Percentiles rank a stretch among this genome's conserved stretches.
These are phyloP conservation scores for Vanderwaltozyma polyspora DNA, from an alignment of 805 yeast genomes.

Conservation along the genomic window DNA sequence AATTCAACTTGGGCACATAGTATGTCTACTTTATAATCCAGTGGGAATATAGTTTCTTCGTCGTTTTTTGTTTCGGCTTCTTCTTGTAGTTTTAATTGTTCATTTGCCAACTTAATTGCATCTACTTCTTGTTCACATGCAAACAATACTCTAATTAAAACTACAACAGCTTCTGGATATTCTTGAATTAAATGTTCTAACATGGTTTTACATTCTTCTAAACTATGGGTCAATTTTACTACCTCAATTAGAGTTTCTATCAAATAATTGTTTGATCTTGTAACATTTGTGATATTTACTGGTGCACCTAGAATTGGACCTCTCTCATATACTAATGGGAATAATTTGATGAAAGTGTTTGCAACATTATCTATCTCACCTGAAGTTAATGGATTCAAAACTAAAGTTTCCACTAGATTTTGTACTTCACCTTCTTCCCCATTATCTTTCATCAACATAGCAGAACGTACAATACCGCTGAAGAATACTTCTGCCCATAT, in stretches of 20 bases:
- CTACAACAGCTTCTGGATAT: constrained; percentile 20
- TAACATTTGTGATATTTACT: constrained; percentile 19
- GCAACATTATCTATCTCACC: constrained; percentile 25
- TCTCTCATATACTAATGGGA: constrained; percentile 24
- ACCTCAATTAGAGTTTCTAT: constrained; percentile 24
- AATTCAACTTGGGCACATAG: constrained; percentile 23
- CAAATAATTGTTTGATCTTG: constrained; percentile 26
- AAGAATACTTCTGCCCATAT: constrained; percentile 45
- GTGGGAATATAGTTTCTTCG: no score
- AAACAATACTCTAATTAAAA: constrained; percentile 25
- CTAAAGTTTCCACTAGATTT: constrained; percentile 72
- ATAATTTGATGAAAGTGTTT: constrained; percentile 22
- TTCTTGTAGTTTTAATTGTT: constrained; percentile 16
- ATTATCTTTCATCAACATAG: constrained; percentile 31
- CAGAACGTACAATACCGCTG: constrained; percentile 61
- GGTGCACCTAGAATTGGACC: constrained; percentile 26
- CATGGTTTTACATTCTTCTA: constrained; percentile 18
- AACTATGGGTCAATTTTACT: constrained; percentile 21
- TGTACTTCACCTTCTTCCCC: constrained; percentile 61
- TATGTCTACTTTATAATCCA: constrained; percentile 22
- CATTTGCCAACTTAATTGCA: constrained; percentile 24
- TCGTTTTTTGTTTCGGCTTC: constrained; percentile 2
- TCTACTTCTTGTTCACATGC: constrained; percentile 28
- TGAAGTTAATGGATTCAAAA: constrained; percentile 57
- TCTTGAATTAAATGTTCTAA: constrained; percentile 14